phyloP scores from a whole-genome alignment of 805 yeast genomes.

The Lachancea mirantina region DNA sequence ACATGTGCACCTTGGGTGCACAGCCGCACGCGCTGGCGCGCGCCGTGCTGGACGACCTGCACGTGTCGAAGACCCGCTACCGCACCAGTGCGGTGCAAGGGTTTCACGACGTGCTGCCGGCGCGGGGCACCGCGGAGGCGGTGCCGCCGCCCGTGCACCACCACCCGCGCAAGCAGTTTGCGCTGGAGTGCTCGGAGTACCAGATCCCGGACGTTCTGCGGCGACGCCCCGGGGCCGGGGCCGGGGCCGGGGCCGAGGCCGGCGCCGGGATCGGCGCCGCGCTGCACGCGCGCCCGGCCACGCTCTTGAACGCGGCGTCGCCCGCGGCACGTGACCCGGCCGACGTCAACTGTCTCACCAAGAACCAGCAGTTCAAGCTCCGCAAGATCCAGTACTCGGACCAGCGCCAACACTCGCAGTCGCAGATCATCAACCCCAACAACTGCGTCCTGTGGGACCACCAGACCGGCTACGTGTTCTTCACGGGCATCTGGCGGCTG shows the following conservation, averaged over 20 bases:
- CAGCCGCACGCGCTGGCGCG: neutral
- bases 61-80: conserved; percentile 5
- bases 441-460: conserved; percentile 85
- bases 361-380: conserved; percentile 28
- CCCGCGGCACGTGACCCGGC: conserved; percentile 6
- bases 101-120: conserved; percentile 8
- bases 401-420: conserved; percentile 6
- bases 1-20: conserved; percentile 9
- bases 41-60: neutral
- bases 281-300: neutral
- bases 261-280: conserved; percentile 1
- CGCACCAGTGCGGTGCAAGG: conserved; percentile 9
- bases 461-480: conserved; percentile 75
- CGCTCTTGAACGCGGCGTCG: conserved; percentile 1
- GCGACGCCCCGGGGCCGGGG: conserved; percentile 5
- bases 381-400: conserved; percentile 18
- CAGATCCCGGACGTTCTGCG: conserved; percentile 21
- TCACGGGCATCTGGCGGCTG: conserved; percentile 80
- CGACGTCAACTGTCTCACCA: conserved; percentile 16
- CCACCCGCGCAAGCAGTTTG: conserved; percentile 2
- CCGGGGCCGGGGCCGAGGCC: neutral
- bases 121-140: conserved; percentile 1
- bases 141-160: conserved; percentile 1
- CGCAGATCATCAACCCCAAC: conserved; percentile 30
- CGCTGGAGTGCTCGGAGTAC: conserved; percentile 25